phyloP scores from a whole-genome alignment of 805 yeast species.

The Candida endomychidarum region DNA sequence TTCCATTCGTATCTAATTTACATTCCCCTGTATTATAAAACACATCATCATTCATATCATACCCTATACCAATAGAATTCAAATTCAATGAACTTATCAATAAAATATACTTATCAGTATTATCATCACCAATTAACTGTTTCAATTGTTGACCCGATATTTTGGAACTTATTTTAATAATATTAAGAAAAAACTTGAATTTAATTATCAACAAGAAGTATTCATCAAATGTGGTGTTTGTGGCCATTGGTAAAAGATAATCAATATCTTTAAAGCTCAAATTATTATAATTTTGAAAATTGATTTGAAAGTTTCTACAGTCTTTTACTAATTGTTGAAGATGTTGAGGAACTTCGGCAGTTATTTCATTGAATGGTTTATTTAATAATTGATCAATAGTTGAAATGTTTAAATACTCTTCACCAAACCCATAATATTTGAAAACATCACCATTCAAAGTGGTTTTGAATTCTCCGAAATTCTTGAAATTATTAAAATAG shows the following conservation, averaged over 20 bases:
- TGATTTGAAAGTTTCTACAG: constrained; percentile 8
- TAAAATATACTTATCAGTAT: constrained; percentile 8
- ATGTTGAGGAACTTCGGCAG: neutral
- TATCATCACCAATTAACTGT: constrained; percentile 6
- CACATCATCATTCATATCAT: constrained; percentile 8
- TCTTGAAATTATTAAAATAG: constrained; percentile 11
- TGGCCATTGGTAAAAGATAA: constrained; percentile 10
- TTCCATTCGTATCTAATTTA: neutral
- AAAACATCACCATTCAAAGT: neutral
- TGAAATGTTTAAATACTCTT: constrained; percentile 10
- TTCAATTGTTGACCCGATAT: constrained; percentile 9
- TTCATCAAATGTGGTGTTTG: constrained; percentile 9
- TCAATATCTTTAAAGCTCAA: constrained; percentile 6
- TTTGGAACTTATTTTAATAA: constrained; percentile 13
- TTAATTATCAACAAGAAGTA: constrained; percentile 12
- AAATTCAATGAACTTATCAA: constrained; percentile 13
- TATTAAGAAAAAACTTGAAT: constrained; percentile 15
- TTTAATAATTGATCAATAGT: constrained; percentile 5
- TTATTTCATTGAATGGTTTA: constrained; percentile 13
- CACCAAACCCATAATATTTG: constrained; percentile 5
- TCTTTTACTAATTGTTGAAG: neutral
- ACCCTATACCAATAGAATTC: constrained; percentile 15
- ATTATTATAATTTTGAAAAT: neutral
- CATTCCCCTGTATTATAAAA: constrained; percentile 11
- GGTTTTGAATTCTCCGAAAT: neutral